phyloP scores from a whole-genome alignment of 2,329 filamentous ascomycete species.

The Dryadomyces quercivorus region DNA sequence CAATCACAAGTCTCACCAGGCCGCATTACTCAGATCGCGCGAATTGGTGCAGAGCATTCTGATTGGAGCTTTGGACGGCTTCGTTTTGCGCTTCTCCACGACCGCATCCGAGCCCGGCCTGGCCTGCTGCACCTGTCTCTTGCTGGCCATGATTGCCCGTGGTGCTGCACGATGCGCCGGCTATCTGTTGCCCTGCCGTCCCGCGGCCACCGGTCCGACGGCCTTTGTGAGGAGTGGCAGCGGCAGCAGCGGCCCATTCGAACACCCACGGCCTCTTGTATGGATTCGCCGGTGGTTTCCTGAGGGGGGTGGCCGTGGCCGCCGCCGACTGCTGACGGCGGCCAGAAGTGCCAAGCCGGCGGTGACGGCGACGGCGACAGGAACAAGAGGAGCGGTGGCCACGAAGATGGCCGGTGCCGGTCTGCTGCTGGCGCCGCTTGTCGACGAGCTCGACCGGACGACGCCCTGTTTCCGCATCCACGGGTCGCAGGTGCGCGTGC shows the following conservation, averaged over 20 bases:
- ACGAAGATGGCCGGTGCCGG: constrained; percentile 13
- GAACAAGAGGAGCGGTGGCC: too few relatives aligned
- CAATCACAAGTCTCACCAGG: constrained; percentile 11
- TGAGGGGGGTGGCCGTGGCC: too few relatives aligned
- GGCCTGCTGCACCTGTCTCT: too few relatives aligned
- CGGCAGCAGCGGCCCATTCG: not conserved
- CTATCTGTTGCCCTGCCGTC: not conserved
- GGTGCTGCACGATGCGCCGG: constrained; percentile 19
- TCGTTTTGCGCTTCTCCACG: too few relatives aligned
- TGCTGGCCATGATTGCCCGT: constrained; percentile 21
- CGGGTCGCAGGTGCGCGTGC: constrained; percentile 66
- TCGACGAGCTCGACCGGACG: constrained; percentile 70
- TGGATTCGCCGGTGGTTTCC: not conserved
- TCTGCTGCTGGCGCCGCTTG: constrained; percentile 39
- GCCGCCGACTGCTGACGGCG: not conserved
- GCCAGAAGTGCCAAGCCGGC: not conserved
- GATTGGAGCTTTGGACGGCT: too few relatives aligned
- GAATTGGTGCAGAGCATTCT: not conserved
- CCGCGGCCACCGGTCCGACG: not conserved
- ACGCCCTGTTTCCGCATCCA: constrained; percentile 82
- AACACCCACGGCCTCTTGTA: not conserved
- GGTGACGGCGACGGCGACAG: not conserved
- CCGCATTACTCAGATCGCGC: constrained; percentile 2
- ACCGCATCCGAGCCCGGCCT: too few relatives aligned
- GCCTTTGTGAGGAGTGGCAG: not conserved